Base-by-base conservation (phyloP, 2,329 filamentous ascomycete species). In the Aspergillaceae sp. region DNA sequence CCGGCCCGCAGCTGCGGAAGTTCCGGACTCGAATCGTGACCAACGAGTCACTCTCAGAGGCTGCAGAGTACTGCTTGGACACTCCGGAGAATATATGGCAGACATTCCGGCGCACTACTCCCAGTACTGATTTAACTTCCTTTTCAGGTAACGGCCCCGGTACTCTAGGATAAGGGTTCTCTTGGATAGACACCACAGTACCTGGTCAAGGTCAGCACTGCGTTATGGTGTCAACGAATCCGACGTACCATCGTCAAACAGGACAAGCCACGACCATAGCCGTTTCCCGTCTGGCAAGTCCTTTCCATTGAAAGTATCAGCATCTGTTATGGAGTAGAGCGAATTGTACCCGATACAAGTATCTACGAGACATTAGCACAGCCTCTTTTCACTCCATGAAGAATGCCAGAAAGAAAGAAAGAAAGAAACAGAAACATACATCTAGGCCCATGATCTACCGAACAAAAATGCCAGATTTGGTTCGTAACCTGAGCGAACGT, bases 401-500 rank as follows among this genome's bases (percentile, higher is more conserved):
- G 36, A 3, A 19, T 19, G 19, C 19, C 19, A 19, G 60, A 43
- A 19, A 40, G 4, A 10, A 8, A 32, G 11, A 28, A 26, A 7
- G 45, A 5, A 46, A 30, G 27, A 29, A 41, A 43, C 40, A 7
- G 41, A 11, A 7, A 11, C 72, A 56, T 67, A 80, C 83, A 86
- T 60, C 73, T 74, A 10, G 74, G 67, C 0, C 83, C 84, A 61
- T 83, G 78, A 56, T 89, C 85, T 9, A 86, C 77, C 0, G 83
- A 84, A 9, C 81, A 83, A 62, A 85, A 89, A 60, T 87, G 84
- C 72, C 84, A 84, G n/a, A 86, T 82, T 45, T 83, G 77, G 51
- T 85, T 75, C 4, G 84, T 77, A 37, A 87, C 73, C 29, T 78
- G 69, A 42, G 79, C 77, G 47, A 80, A 74, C 2, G 75, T 76